Conservation (phyloP, 345 rosid species). For the Rubroshorea leprosula region DNA sequence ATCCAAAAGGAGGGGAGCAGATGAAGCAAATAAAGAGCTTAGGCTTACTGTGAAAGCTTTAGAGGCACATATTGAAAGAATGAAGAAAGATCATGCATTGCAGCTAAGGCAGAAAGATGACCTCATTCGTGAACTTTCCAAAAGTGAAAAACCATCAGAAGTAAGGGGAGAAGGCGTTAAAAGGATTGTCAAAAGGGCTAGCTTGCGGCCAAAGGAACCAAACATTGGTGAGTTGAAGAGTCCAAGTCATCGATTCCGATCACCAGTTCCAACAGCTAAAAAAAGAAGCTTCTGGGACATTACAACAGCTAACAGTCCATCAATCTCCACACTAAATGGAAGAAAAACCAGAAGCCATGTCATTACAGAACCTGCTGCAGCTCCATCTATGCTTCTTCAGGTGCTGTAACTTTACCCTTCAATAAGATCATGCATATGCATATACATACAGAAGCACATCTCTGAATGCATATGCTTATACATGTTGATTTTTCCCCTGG, state of each 20-base stretch:
- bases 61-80: conserved; percentile 66
- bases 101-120: conserved; percentile 79
- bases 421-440: neutral
- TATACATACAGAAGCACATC: too few relatives aligned
- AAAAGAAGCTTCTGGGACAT: conserved; percentile 96
- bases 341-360: conserved; percentile 78
- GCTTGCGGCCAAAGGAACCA: conserved; percentile 55
- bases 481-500: neutral
- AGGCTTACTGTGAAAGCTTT: conserved; percentile 53
- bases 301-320: conserved; percentile 66
- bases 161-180: conserved; percentile 31
- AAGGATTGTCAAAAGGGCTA: conserved; percentile 50
- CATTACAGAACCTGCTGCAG: conserved; percentile 38
- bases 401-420: conserved; percentile 23
- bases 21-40: conserved; percentile 54
- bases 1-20: conserved; percentile 44
- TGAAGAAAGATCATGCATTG: conserved; percentile 66
- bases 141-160: conserved; percentile 38
- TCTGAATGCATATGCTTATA: neutral
- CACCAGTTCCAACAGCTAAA: conserved; percentile 67
- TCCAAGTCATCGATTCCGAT: conserved; percentile 69
- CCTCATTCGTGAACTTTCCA: conserved; percentile 47
- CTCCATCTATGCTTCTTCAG: conserved; percentile 94
- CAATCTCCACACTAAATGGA: conserved; percentile 39
- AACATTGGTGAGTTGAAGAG: conserved; percentile 55